Conservation (phyloP, 1,139 yeast genomes). For the Yamadazyma diospyri region DNA sequence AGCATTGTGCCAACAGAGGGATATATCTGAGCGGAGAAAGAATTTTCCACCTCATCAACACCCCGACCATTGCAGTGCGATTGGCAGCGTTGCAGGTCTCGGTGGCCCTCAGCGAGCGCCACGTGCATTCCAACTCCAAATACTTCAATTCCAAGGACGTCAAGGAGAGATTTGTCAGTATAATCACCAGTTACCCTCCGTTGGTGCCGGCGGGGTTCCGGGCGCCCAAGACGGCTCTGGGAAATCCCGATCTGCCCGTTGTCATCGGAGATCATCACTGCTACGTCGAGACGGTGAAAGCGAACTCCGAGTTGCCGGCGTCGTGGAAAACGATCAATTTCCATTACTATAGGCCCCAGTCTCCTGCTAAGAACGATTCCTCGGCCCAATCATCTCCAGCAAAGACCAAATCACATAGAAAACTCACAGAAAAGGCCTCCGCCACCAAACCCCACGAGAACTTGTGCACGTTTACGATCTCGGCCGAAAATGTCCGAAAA, state of each 20-base stretch:
- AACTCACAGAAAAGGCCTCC: conserved; percentile 2
- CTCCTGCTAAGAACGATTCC: conserved; percentile 1
- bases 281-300: conserved; percentile 50
- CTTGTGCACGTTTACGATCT: conserved; percentile 40
- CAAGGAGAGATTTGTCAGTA: conserved; percentile 44
- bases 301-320: conserved; percentile 46
- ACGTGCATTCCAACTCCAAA: conserved; percentile 40
- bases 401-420: conserved; percentile 9
- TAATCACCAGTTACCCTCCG: conserved; percentile 57
- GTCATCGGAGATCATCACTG: conserved; percentile 49
- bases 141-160: conserved; percentile 41
- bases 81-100: conserved; percentile 64
- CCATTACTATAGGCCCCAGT: conserved; percentile 43
- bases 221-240: conserved; percentile 18
- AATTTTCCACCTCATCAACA: conserved; percentile 55
- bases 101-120: conserved; percentile 58
- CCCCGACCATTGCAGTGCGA: conserved; percentile 58
- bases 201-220: conserved; percentile 41
- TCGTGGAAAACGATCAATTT: conserved; percentile 58
- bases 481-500: conserved; percentile 48
- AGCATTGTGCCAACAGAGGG: conserved; percentile 65
- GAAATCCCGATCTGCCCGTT: conserved; percentile 17
- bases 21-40: conserved; percentile 68
- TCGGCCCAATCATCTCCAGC: conserved; percentile 6
- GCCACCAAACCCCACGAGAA: conserved; percentile 31